A percentile compares a stretch with the other conserved stretches of the same genome.
These are phyloP conservation scores for Heterobasidion irregulare DNA, from an alignment of 1,284 basidiomycete genomes.

Conservation along the genomic window DNA sequence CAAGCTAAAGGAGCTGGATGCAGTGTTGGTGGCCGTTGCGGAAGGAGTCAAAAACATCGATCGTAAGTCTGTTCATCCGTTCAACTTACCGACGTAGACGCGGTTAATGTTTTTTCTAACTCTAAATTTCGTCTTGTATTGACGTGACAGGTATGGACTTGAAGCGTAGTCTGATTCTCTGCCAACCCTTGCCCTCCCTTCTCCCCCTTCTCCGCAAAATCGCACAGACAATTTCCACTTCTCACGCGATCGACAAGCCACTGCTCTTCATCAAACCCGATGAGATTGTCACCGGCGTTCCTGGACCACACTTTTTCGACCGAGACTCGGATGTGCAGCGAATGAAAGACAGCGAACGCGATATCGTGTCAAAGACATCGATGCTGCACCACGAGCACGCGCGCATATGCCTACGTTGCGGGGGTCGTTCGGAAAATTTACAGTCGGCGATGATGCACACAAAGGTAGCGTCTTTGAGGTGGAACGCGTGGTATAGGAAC, in stretches of 20 bases:
- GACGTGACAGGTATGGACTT: too few species aligned
- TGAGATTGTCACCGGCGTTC: constrained; percentile 56
- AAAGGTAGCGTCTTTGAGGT: constrained; percentile 31
- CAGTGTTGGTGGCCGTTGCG: constrained; percentile 30
- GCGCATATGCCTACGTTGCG: constrained; percentile 52
- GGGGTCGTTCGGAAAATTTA: constrained; percentile 41
- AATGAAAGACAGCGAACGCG: constrained; percentile 24
- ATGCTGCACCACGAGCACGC: constrained; percentile 22
- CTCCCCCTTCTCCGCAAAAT: neutral
- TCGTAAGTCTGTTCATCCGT: constrained; percentile 12
- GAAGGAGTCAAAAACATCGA: constrained; percentile 18
- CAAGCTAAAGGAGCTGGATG: constrained; percentile 41
- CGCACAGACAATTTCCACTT: neutral
- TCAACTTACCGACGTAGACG: neutral
- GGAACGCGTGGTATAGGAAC: constrained; percentile 54
- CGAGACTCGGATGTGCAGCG: constrained; percentile 21
- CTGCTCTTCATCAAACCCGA: constrained; percentile 60
- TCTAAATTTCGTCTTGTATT: too few species aligned
- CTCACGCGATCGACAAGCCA: constrained; percentile 43
- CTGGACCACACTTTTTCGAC: constrained; percentile 25
- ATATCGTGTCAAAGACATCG: constrained; percentile 52
- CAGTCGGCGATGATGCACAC: constrained; percentile 15
- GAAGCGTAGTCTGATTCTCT: too few species aligned
- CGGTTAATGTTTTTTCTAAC: neutral
- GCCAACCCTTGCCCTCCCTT: neutral